Evolutionary conservation across 2,329 filamentous ascomycete genomes (phyloP), one percentile per base, ranked within the genome.

Genomic region (Balansia obtecta): DNA sequence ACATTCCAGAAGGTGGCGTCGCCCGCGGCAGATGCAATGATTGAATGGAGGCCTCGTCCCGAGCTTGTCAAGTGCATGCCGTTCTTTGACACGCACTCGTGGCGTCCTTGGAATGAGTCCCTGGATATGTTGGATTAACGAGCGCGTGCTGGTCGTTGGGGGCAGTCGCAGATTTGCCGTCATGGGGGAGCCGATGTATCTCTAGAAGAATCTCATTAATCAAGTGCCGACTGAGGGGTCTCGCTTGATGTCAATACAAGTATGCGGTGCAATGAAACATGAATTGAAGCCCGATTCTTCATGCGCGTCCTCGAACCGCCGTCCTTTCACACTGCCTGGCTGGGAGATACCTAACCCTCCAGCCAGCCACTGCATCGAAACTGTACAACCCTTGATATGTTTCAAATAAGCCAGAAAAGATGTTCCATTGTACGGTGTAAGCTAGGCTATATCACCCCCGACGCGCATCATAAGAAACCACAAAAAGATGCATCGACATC

Each of bases 41-140:
- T 77, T 45, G 57, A 66, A 13, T 77, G 73, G 74, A 56, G 63
- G 10, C 51, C 43, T 1, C 73, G 75, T 2, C 75, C 75, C 0
- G 61, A 63, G 9, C 57, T 64, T 52, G 70, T 78, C 33, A 73
- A 69, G 53, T 78, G 74, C 48, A 75, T 76, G 61, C 66, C 67
- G 1, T n/a, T n/a, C n/a, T n/a, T n/a, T n/a, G n/a, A n/a, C 56
- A 49, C 1, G 74, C 70, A 75, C 57, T 63, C 54, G 13, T 75
- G 70, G 65, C 57, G 64, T 51, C 59, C 67, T 0, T 75, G 72
- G 34, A 37, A 37, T 15, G 34, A 15, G 7, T 15, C 34, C 2
- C 15, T 37, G 34, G 15, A 15, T 13, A 37, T 27, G 27, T 5
- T 27, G 27, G 27, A 27, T 27, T 27, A 27, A 27, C 27, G 27